These are phyloP conservation scores for Carex scoparia DNA, from an alignment of 176 grass and related monocot species.

Conservation along the genomic window DNA sequence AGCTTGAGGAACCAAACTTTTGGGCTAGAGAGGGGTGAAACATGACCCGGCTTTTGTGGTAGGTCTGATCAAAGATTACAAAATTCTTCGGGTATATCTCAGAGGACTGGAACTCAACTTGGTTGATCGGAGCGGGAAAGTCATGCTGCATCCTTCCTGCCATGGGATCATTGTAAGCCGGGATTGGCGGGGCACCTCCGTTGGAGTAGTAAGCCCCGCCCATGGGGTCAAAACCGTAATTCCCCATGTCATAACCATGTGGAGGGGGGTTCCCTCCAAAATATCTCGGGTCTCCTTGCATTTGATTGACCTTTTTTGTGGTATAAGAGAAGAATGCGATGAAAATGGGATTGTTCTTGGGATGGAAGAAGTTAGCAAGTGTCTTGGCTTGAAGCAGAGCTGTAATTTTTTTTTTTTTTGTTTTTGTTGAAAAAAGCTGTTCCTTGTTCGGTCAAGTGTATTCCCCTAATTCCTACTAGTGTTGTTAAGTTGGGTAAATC, in stretches of 20 bases:
- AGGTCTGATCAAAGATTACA: constrained; percentile 95
- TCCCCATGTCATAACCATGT: constrained; percentile 36
- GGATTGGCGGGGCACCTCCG: constrained; percentile 31
- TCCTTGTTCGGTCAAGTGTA: background rate
- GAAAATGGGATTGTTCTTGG: background rate
- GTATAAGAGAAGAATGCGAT: background rate
- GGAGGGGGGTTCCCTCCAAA: constrained; percentile 41
- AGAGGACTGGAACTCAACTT: constrained; percentile 83
- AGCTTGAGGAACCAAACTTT: constrained; percentile 48
- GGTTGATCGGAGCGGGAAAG: constrained; percentile 57
- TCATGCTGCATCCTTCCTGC: constrained; percentile 50
- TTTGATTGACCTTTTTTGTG: background rate
- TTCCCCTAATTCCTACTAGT: constrained; percentile 3
- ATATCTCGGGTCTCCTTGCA: constrained; percentile 62
- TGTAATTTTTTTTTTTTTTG: background rate
- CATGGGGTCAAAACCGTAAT: constrained; percentile 29
- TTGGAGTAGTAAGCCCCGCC: constrained; percentile 36
- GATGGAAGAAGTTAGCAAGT: background rate
- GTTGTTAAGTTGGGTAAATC: constrained; percentile 20
- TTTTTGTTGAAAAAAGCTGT: constrained; percentile 5
- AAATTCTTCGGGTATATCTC: constrained; percentile 92
- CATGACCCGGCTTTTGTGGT: constrained; percentile 74
- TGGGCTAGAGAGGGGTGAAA: constrained; percentile 81
- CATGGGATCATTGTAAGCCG: constrained; percentile 46
- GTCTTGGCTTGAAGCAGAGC: background rate